These are phyloP conservation scores for Calonectria pseudoreteaudii DNA, from an alignment of 2,329 filamentous ascomycete genomes.

Conservation along the genomic window DNA sequence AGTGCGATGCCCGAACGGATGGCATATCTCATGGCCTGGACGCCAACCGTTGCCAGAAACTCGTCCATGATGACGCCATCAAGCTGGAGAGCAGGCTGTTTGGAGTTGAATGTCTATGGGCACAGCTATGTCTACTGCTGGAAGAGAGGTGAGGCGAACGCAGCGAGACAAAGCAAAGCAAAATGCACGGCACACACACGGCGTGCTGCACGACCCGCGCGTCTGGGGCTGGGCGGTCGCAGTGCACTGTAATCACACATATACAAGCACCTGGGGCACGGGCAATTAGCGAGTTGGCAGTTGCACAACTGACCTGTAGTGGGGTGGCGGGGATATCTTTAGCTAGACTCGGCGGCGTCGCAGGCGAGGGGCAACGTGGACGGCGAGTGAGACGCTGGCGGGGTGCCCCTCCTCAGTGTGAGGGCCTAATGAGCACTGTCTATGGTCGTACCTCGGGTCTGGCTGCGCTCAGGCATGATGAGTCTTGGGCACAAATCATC, in stretches of 20 bases:
- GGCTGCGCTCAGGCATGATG: background rate
- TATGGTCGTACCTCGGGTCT: background rate
- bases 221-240: conserved; percentile 1
- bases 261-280: background rate
- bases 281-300: conserved; percentile 7
- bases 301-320: conserved; percentile 28
- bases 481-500: background rate
- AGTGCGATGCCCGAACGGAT: conserved; percentile 88
- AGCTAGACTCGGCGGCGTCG: background rate
- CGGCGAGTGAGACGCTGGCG: conserved; percentile 30
- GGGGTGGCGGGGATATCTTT: conserved; percentile 24
- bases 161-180: conserved; percentile 9
- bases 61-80: conserved; percentile 72
- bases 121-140: conserved; percentile 2
- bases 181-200: conserved; percentile 15
- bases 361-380: conserved; percentile 34
- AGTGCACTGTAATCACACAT: conserved; percentile 11
- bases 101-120: conserved; percentile 4
- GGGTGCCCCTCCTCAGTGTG: conserved; percentile 24
- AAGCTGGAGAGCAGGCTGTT: conserved; percentile 1
- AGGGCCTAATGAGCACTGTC: background rate
- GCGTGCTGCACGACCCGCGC: background rate
- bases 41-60: conserved; percentile 64
- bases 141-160: conserved; percentile 1
- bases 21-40: conserved; percentile 91